phyloP scores from a whole-genome alignment of 345 rosid genomes.

The Gossypium turneri region DNA sequence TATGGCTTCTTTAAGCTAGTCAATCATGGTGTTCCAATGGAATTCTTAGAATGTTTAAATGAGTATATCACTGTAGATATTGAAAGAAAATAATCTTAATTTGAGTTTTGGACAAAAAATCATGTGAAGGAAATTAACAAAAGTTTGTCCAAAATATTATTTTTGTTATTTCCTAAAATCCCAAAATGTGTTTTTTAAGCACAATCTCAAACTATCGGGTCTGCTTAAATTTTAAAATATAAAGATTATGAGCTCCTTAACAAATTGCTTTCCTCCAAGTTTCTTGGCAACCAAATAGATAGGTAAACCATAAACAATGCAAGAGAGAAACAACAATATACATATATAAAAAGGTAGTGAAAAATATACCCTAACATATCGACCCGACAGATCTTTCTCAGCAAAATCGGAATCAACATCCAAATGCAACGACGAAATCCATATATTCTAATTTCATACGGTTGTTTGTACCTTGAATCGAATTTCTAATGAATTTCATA shows the following conservation, averaged over 20 bases:
- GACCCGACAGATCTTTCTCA: conserved; percentile 18
- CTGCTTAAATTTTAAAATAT: no score
- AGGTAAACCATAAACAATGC: neutral
- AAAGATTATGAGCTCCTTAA: no score
- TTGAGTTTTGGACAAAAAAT: no score
- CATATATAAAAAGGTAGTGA: neutral
- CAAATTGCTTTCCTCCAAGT: neutral
- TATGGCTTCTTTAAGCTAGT: conserved; percentile 76
- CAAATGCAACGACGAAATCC: neutral
- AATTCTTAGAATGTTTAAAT: conserved; percentile 21
- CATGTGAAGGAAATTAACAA: no score
- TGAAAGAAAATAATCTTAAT: no score
- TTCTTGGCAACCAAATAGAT: neutral
- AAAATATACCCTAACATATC: conserved; percentile 7
- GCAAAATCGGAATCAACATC: conserved; percentile 22
- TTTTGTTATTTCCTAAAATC: no score
- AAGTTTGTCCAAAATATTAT: no score
- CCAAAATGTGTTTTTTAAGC: no score
- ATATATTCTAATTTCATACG: conserved; percentile 15
- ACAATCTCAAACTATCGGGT: no score
- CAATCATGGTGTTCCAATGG: conserved; percentile 62
- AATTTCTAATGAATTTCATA: conserved; percentile 16
- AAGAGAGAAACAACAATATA: neutral
- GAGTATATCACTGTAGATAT: no score
- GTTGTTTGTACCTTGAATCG: conserved; percentile 6